Base-by-base conservation (phyloP, 2,329 filamentous ascomycete genomes). In the Penicillium sp. region DNA sequence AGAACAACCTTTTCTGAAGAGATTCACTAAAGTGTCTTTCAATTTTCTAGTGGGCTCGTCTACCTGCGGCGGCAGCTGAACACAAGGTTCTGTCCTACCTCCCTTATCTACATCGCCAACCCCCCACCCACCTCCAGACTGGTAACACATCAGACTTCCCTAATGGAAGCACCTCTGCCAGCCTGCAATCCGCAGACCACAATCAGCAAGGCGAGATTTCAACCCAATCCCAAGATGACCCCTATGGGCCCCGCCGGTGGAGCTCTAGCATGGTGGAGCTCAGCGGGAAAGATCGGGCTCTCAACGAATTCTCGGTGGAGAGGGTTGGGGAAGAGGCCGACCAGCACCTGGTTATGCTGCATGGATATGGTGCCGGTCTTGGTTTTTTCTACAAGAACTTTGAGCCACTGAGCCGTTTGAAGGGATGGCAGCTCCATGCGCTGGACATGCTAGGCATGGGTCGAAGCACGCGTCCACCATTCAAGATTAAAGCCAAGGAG, bases 321-420 rank as follows among this genome's bases (percentile, higher is more conserved):
- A 84, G 93, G 49, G 78, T 91, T 1, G 91, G 87, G 35, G 93
- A 97, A 70, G 76, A 87, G 5, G 84, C 86, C 0, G 88, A 96
- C 47, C 88, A 98, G 69, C 95, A 91, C 44, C 81, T 99, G 16
- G 93, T 99, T 45, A 96, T 99, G 86, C 80, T 99, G 5, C 95
- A 99, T 72, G 95, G 95, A 59, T 99, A 99, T 74, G 95, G 95
- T 47, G 95, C 95, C 2, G 95, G 95, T 0, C 82, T 99, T 0
- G 95, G 93, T 22, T 98, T 99, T 77, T 99, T 96, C 81, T 99
- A 97, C 82, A 93, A 95, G 77, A 99, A 99, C 73, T 96, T 96
- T 59, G 95, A 99, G 74, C 86, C 88, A 6, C 78, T 99, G 33
- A 93, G 89, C 46, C 86, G 93, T 19, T 78, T 86, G 1, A 80